A percentile compares a stretch with the other conserved stretches of the same genome.
phyloP scores from a whole-genome alignment of 2,329 filamentous ascomycete species.

The Hypoxylon sp. region DNA sequence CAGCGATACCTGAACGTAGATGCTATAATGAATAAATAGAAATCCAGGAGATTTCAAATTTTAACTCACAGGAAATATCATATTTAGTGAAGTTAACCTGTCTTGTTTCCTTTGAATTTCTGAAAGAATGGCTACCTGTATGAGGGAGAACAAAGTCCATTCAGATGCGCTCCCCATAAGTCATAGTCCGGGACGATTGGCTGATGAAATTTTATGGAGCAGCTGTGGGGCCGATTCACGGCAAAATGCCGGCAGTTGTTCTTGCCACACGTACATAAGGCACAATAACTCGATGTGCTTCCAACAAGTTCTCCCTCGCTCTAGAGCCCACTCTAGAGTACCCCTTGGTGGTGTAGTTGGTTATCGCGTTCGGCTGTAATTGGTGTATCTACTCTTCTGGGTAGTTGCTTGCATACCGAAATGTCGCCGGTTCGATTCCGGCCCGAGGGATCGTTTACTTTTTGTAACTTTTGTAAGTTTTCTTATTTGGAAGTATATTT shows the following conservation, averaged over 20 bases:
- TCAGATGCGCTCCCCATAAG: too few species aligned
- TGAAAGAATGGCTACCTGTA: too few species aligned
- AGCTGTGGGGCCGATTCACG: neutral
- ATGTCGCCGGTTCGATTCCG: constrained; percentile 46
- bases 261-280: neutral
- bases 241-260: neutral
- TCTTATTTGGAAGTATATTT: neutral
- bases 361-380: constrained; percentile 46
- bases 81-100: neutral
- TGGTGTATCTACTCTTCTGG: constrained; percentile 5
- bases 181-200: too few species aligned
- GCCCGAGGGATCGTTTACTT: constrained; percentile 39
- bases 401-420: constrained; percentile 37
- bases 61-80: neutral
- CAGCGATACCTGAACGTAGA: neutral
- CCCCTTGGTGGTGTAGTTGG: constrained; percentile 45
- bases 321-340: constrained; percentile 10
- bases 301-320: constrained; percentile 23
- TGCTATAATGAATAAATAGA: neutral
- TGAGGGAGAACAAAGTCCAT: too few species aligned
- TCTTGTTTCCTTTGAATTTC: neutral
- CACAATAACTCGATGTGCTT: neutral
- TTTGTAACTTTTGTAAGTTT: constrained; percentile 31
- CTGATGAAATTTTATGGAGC: neutral
- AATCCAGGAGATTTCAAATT: neutral